phyloP scores from a whole-genome alignment of 1,284 basidiomycete genomes.

The Papiliotrema flavescens region DNA sequence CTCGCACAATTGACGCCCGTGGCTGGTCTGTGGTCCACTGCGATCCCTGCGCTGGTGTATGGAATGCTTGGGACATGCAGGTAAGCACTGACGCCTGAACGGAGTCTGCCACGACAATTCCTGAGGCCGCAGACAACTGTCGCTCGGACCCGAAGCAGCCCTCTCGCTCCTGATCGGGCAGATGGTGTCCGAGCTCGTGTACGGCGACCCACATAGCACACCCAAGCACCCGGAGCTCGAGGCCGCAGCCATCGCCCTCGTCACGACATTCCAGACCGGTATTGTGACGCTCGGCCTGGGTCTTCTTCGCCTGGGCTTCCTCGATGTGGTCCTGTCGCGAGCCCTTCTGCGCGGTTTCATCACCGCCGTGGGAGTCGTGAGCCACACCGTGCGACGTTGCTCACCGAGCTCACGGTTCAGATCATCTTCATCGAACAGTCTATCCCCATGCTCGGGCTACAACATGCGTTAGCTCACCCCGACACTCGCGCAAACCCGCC shows the following conservation, averaged over 20 bases:
- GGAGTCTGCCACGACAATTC: neutral
- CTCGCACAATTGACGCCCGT: conserved; percentile 76
- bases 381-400: conserved; percentile 9
- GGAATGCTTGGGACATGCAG: conserved; percentile 75
- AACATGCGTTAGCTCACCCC: conserved; percentile 58
- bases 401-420: conserved; percentile 44
- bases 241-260: conserved; percentile 58
- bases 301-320: conserved; percentile 83
- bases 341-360: conserved; percentile 78
- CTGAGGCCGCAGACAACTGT: conserved; percentile 45
- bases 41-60: conserved; percentile 76
- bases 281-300: conserved; percentile 81
- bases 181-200: conserved; percentile 66
- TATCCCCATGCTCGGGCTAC: conserved; percentile 61
- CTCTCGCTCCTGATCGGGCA: conserved; percentile 85
- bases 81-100: conserved; percentile 28
- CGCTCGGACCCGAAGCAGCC: conserved; percentile 82
- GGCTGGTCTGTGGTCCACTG: conserved; percentile 78
- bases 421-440: conserved; percentile 63
- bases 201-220: conserved; percentile 59
- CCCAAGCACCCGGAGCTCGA: conserved; percentile 54
- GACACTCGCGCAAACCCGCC: conserved; percentile 53
- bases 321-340: conserved; percentile 89
- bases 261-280: conserved; percentile 83
- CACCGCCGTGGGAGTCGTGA: conserved; percentile 46